Evolutionary conservation across 2,329 filamentous ascomycete genomes (phyloP).

Genomic region (Neoarthrinium moseri): DNA sequence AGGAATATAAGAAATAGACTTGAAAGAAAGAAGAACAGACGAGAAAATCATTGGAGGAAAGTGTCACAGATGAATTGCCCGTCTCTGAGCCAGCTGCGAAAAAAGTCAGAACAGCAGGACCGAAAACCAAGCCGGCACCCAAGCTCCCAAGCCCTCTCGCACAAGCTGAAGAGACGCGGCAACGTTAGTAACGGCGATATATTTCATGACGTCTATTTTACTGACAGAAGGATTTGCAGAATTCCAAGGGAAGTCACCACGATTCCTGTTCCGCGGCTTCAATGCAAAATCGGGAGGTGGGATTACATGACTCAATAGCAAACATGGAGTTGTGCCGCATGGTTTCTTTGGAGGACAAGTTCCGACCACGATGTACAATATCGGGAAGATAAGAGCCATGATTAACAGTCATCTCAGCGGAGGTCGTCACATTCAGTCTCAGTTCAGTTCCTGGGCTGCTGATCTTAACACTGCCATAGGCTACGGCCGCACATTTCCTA

Average conservation of each 20-base stretch:
- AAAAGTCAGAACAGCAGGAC: not conserved
- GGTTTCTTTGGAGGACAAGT: not conserved
- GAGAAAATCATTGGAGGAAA: no score
- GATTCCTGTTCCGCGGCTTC: constrained; percentile 3
- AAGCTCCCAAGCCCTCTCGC: no score
- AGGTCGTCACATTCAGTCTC: not conserved
- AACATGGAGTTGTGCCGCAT: not conserved
- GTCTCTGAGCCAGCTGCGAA: not conserved
- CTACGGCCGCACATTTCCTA: not conserved
- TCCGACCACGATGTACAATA: not conserved
- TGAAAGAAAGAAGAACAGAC: no score
- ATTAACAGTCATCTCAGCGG: not conserved
- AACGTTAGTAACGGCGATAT: not conserved
- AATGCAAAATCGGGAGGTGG: not conserved
- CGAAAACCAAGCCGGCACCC: no score
- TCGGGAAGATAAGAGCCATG: not conserved
- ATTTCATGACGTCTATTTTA: not conserved
- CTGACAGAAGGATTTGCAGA: not conserved
- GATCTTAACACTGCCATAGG: not conserved
- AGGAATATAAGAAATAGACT: not conserved
- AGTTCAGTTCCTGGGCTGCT: constrained; percentile 1
- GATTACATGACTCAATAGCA: not conserved
- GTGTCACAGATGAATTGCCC: no score
- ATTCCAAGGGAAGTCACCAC: not conserved
- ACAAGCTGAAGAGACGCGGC: not conserved